Base-by-base conservation (phyloP, 169 alveolate species). In the Plasmodium adleri region DNA sequence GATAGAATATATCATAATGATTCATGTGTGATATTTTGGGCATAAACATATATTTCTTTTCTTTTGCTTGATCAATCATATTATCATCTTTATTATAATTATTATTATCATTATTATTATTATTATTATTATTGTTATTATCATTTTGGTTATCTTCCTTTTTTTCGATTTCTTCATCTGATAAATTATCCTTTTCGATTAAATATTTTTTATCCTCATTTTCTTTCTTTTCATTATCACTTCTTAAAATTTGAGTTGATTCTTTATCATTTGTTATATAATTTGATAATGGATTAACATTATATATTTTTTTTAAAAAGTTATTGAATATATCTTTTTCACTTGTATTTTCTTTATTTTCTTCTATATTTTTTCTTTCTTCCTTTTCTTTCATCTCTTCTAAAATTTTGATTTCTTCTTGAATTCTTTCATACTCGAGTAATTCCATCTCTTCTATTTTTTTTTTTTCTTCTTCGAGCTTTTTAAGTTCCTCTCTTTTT, bases 1-100 rank as follows among this genome's bases (percentile, higher is more conserved):
- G 43, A 32, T 80, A 78, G 50, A 80, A 80, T 4, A 80, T 67
- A 60, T 70, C 45, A 52, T 80, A 80, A 52, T 68, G 67, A 17
- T 32, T 39, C 43, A 54, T 60, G 3, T 64, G 59, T 3, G 60
- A 26, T 2, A 67, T 43, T 12, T 80, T 67, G 24, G n/a, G 63
- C 1, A 54, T 45, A 1, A 15, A 5, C 20, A 43, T 70, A 67
- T 45, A 13, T 10, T 26, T 49, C 49, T 68, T 72, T 39, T 1
- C 10, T 13, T 39, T 2, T 10, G 17, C 32, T 2, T 74, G 6
- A 45, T n/a, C 74, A 17, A 10, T 28, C 32, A 20, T n/a, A 54
- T n/a, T 45, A n/a, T 58, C 72, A 58, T 66, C 47, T 9, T 32
- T 70, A 63, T 76, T 24, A 17, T 76, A 45, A 49, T 1, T 62